Conservation (phyloP, 1,284 basidiomycete genomes). For the Heliocybe sulcata region DNA sequence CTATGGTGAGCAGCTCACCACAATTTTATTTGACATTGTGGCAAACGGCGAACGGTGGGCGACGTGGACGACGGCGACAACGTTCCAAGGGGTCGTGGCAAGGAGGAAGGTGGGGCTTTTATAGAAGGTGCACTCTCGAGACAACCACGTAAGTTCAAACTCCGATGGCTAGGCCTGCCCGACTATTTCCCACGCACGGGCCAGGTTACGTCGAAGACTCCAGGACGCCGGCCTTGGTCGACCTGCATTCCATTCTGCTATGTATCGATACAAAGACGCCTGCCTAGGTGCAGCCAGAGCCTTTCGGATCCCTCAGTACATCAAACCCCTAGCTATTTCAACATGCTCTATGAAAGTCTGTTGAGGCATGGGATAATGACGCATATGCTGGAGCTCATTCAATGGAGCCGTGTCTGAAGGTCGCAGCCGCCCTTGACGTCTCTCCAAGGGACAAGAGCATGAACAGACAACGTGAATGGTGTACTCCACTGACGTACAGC, state of each 20-base stretch:
- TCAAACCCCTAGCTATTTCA: too few relatives aligned
- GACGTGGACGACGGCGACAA: constrained; percentile 15
- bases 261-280: too few relatives aligned
- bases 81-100: constrained; percentile 27
- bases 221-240: too few relatives aligned
- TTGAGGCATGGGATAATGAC: not conserved
- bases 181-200: constrained; percentile 40
- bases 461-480: not conserved
- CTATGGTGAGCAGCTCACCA: constrained; percentile 75
- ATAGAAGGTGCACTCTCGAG: constrained; percentile 36
- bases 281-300: too few relatives aligned
- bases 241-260: too few relatives aligned
- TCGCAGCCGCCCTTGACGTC: too few relatives aligned
- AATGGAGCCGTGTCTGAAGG: not conserved
- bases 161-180: constrained; percentile 28
- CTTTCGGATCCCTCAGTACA: too few relatives aligned
- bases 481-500: not conserved
- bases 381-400: not conserved
- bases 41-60: not conserved
- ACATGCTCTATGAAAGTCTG: too few relatives aligned
- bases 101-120: constrained; percentile 32
- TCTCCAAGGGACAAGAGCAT: too few relatives aligned
- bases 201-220: constrained; percentile 14
- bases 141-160: constrained; percentile 31
- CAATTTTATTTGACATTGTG: constrained; percentile 83